phyloP scores from a whole-genome alignment of 345 rosid species.

The Brassica rapa region DNA sequence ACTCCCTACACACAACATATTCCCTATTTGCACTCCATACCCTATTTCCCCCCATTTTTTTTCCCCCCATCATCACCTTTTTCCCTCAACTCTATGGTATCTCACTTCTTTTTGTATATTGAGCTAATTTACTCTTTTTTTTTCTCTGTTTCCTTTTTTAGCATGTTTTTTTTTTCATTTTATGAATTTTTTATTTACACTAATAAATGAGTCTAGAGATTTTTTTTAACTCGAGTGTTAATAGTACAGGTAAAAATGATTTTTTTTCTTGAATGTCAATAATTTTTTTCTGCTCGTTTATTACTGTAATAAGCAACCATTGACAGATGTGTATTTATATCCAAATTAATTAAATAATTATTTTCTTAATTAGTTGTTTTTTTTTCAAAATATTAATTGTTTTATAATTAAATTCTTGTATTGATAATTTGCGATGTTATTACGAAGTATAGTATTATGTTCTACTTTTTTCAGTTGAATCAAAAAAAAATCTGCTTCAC shows the following conservation, averaged over 20 bases:
- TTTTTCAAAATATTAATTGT: too few relatives aligned
- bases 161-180: not conserved
- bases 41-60: too few relatives aligned
- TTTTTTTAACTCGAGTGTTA: slow-evolving; percentile 13
- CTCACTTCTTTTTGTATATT: too few relatives aligned
- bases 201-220: slow-evolving; percentile 3
- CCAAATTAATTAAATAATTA: not conserved
- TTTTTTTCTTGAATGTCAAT: not conserved
- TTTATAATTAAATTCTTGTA: not conserved
- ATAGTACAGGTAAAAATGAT: not conserved
- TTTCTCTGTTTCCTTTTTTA: not conserved
- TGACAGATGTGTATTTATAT: slow-evolving; percentile 4
- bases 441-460: not conserved
- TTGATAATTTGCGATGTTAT: not conserved
- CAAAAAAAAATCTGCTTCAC: not conserved
- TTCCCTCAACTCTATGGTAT: too few relatives aligned
- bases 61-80: too few relatives aligned
- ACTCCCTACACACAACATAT: too few relatives aligned
- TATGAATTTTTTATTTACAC: not conserved
- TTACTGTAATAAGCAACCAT: not conserved
- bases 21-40: too few relatives aligned
- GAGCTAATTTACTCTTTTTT: too few relatives aligned
- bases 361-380: too few relatives aligned
- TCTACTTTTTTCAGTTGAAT: not conserved
- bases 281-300: not conserved